Conservation (phyloP, 2,329 filamentous ascomycete species). For the Talaromyces sp. region DNA sequence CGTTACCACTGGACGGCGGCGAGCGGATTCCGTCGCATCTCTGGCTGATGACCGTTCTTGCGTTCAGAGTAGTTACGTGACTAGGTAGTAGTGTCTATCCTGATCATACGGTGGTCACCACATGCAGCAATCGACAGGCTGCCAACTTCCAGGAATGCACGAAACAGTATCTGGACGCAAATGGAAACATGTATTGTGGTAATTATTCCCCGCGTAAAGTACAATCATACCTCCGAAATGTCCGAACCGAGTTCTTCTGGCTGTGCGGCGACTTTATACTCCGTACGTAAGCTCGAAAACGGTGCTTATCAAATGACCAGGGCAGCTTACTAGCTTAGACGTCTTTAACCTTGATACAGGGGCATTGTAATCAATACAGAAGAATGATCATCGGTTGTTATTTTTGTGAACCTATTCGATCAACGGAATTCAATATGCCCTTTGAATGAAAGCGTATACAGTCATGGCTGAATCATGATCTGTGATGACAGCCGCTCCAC, state of each 20-base stretch:
- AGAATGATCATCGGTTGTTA: neutral
- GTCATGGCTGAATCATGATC: neutral
- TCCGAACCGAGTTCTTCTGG: neutral
- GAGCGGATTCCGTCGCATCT: neutral
- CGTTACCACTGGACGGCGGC: neutral
- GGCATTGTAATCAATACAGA: neutral
- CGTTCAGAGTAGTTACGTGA: too few species aligned
- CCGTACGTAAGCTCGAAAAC: too few species aligned
- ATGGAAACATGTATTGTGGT: neutral
- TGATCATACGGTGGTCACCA: neutral
- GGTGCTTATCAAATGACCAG: neutral
- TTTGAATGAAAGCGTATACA: neutral
- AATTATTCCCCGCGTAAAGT: neutral
- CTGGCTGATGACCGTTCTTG: too few species aligned
- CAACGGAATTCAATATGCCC: too few species aligned
- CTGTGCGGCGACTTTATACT: neutral
- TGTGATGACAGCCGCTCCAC: neutral
- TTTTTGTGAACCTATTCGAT: neutral
- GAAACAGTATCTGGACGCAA: neutral
- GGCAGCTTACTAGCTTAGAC: neutral
- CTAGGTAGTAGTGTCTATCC: too few species aligned
- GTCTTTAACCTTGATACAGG: neutral
- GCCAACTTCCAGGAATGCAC: neutral
- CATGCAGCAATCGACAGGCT: neutral
- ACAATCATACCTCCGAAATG: neutral